Percentiles rank a stretch among this genome's conserved stretches.
phyloP scores from a whole-genome alignment of 306 rosid genomes.

The Castanea mollissima region DNA sequence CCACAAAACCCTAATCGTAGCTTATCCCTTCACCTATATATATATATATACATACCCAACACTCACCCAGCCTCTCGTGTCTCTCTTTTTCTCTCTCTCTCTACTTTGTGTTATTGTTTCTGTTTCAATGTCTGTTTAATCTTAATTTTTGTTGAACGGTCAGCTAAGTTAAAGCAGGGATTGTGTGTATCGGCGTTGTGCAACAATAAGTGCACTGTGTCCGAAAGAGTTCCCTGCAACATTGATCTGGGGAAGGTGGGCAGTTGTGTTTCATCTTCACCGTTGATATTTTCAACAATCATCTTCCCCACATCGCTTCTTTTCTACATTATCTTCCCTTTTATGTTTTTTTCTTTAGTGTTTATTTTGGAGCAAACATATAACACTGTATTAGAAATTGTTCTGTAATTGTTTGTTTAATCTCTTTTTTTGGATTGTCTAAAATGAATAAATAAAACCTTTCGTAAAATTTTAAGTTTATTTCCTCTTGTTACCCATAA shows the following conservation, averaged over 20 bases:
- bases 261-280: constrained; percentile 57
- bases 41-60: background rate
- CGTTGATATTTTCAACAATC: constrained; percentile 60
- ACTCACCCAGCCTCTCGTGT: background rate
- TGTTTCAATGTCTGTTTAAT: no score
- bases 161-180: constrained; percentile 36
- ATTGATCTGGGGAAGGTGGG: constrained; percentile 59
- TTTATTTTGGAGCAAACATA: no score
- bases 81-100: background rate
- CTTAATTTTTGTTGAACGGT: no score
- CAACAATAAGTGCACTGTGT: constrained; percentile 44
- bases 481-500: no score
- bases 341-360: no score
- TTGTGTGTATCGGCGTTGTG: constrained; percentile 85
- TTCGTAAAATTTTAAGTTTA: no score
- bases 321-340: background rate
- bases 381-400: no score
- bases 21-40: background rate
- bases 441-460: no score
- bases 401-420: no score
- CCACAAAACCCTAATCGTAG: constrained; percentile 13
- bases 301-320: constrained; percentile 49
- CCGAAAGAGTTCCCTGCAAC: constrained; percentile 80
- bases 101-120: no score
- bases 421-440: no score